These are phyloP conservation scores for Diatrype stigma DNA, from an alignment of 2,329 filamentous ascomycete genomes.

Conservation along the genomic window DNA sequence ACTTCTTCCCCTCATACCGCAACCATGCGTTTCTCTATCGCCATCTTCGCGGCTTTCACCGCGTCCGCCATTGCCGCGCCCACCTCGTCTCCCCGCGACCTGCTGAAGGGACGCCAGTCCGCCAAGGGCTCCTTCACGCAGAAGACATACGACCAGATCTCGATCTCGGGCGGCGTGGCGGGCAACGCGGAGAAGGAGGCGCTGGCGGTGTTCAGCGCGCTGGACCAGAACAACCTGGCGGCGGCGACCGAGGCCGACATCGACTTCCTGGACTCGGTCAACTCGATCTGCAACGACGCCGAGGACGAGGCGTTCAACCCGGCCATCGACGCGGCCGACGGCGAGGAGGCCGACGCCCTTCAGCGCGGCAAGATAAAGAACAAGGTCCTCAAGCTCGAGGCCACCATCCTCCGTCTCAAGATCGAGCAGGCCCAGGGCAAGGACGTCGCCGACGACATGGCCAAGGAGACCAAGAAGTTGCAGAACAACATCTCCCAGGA, in stretches of 20 bases:
- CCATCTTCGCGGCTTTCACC: slow-evolving; percentile 18
- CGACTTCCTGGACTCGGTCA: slow-evolving; percentile 45
- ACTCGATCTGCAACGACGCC: slow-evolving; percentile 49
- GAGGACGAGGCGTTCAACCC: slow-evolving; percentile 51
- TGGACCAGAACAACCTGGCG: slow-evolving; percentile 36
- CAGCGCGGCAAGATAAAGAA: slow-evolving; percentile 55
- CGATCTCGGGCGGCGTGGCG: slow-evolving; percentile 42
- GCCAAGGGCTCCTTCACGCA: slow-evolving; percentile 20
- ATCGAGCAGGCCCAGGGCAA: slow-evolving; percentile 48
- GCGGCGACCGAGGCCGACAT: slow-evolving; percentile 44
- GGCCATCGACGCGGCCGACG: slow-evolving; percentile 45
- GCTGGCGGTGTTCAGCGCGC: slow-evolving; percentile 32
- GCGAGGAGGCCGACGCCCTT: slow-evolving; percentile 43
- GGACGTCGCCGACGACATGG: slow-evolving; percentile 40
- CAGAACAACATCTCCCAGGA: slow-evolving; percentile 50
- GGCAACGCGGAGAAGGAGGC: slow-evolving; percentile 42
- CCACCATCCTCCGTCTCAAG: slow-evolving; percentile 46
- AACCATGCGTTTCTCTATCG: slow-evolving; percentile 23
- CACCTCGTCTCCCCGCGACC: background rate
- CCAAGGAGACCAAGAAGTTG: slow-evolving; percentile 46
- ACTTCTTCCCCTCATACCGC: slow-evolving; percentile 1
- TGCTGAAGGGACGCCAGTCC: slow-evolving; percentile 7
- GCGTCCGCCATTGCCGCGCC: slow-evolving; percentile 6
- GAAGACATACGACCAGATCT: slow-evolving; percentile 39
- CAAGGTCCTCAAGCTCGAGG: slow-evolving; percentile 55